A percentile compares a stretch with the other conserved stretches of the same genome.
These are phyloP conservation scores for Sordariomycetes sp. DNA, from an alignment of 2,329 filamentous ascomycete species.

Conservation along the genomic window DNA sequence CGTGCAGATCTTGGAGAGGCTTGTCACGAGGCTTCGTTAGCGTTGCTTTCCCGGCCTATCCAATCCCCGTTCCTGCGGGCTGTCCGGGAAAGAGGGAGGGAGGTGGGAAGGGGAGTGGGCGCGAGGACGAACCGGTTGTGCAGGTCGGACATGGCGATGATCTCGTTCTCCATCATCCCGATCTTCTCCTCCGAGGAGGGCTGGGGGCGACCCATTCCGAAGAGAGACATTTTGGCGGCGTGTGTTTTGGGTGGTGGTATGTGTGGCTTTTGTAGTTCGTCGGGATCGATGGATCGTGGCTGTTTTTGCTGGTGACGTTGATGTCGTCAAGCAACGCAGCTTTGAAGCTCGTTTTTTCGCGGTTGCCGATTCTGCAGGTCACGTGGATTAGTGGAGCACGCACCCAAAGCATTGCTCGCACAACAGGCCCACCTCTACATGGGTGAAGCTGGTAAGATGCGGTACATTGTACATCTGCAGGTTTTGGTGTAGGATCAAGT, in stretches of 20 bases:
- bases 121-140: conserved; percentile 68
- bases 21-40: conserved; percentile 23
- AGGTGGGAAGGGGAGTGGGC: background rate
- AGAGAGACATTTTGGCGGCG: conserved; percentile 27
- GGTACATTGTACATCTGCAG: no score
- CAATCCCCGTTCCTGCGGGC: background rate
- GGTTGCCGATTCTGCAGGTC: no score
- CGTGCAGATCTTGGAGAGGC: conserved; percentile 79
- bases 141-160: conserved; percentile 96
- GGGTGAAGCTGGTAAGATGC: no score
- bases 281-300: no score
- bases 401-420: no score
- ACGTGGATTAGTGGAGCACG: no score
- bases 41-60: background rate
- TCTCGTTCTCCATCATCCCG: conserved; percentile 88
- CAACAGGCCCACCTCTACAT: no score
- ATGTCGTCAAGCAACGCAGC: no score
- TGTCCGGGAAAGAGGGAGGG: background rate
- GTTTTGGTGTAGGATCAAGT: no score
- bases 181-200: conserved; percentile 96
- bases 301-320: no score
- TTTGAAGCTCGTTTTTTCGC: background rate
- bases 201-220: conserved; percentile 55
- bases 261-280: no score
- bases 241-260: background rate